These are phyloP conservation scores for Phytophthora colocasiae DNA, from an alignment of 352 stramenopile genomes.

Conservation along the genomic window DNA sequence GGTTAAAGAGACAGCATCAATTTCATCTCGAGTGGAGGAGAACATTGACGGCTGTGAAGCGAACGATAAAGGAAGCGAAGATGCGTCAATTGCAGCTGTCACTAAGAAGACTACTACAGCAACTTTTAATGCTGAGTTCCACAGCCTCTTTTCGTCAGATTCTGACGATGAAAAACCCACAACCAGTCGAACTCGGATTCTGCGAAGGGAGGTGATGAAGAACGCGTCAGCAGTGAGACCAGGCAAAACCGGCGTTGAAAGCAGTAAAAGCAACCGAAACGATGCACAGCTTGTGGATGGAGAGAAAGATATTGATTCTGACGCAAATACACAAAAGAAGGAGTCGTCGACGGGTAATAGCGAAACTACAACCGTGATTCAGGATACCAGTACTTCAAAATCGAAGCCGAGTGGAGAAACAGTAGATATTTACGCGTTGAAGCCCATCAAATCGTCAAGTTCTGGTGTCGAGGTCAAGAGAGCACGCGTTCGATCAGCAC, in stretches of 20 bases:
- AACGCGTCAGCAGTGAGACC: slow-evolving; percentile 5
- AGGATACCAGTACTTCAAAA: neutral
- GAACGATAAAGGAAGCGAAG: slow-evolving; percentile 7
- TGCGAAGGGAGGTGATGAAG: slow-evolving; percentile 17
- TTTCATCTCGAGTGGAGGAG: neutral
- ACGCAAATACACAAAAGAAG: slow-evolving; percentile 8
- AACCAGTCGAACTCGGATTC: slow-evolving; percentile 1
- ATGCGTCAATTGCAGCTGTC: neutral
- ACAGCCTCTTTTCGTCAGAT: slow-evolving; percentile 37
- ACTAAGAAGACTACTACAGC: slow-evolving; percentile 19
- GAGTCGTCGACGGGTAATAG: neutral
- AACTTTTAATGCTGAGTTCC: slow-evolving; percentile 27
- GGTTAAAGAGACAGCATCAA: slow-evolving; percentile 5
- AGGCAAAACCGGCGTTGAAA: neutral
- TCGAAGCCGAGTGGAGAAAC: neutral
- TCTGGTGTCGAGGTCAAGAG: slow-evolving; percentile 48
- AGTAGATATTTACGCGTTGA: slow-evolving; percentile 23
- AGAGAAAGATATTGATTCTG: slow-evolving; percentile 5
- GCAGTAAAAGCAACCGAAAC: neutral
- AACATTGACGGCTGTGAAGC: neutral
- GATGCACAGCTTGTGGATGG: neutral
- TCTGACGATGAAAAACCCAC: slow-evolving; percentile 24
- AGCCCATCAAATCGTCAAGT: slow-evolving; percentile 27
- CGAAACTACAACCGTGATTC: neutral
- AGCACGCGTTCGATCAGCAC: slow-evolving; percentile 44